Base-by-base conservation (phyloP, 2,329 filamentous ascomycete genomes). In the Colletotrichum abscissum region DNA sequence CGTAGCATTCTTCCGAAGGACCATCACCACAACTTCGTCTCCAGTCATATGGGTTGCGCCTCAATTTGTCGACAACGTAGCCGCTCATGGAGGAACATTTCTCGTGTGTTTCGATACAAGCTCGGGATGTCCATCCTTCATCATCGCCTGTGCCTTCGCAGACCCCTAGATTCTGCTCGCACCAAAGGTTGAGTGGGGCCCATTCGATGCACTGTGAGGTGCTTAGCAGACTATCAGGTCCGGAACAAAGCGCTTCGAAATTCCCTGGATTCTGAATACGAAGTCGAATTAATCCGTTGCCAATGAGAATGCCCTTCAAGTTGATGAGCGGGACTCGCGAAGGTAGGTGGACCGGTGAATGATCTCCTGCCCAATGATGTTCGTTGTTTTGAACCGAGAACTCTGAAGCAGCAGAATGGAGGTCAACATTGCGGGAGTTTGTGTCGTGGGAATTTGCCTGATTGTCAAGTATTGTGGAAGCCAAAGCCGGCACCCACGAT, bases 271-370 rank as follows among this genome's bases (percentile, higher is more conserved):
- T 68, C 30, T 68, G 66, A 11, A 68, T 22, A 16, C 57, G 58
- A 46, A 62, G 66, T 11, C 66, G 66, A 3, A 68, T 26, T 7
- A 63, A 46, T 11, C 66, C 66, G 6, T 68, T 68, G 19, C 66
- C 66, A 16, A 68, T 63, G 46, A 68, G 60, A 19, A 68, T 35
- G 6, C 66, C 66, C 52, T n/a, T 68, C 24, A 64, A n/a, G 28
- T 64, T 28, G 11, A 64, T 64, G 19, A 11, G 30, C 5, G 59
- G 24, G 11, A 11, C 22, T 3, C 6, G 26, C 22, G 38, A n/a
- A 19, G 19, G 38, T 30, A 62, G 38, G 2, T 1, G 19, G 5
- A n/a, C 19, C 16, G 24, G 28, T 33, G 28, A 33, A 7, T 28
- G 56, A n/a, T 28, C 24, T n/a, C 56, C 35, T 19, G 42, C 22